These are phyloP conservation scores for Climacium dendroides DNA, from an alignment of 225 moss, liverwort and hornwort genomes.

Conservation along the genomic window DNA sequence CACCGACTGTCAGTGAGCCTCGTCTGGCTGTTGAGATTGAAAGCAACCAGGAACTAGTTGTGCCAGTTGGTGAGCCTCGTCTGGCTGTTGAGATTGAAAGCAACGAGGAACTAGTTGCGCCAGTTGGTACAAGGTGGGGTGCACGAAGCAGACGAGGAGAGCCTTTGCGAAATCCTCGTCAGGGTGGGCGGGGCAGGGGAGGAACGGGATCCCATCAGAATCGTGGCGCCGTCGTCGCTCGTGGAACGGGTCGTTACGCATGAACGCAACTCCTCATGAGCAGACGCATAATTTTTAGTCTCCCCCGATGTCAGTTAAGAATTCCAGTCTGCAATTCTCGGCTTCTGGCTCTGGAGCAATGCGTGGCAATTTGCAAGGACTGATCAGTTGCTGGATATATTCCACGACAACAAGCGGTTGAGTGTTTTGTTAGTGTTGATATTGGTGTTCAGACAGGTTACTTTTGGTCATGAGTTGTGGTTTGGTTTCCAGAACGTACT, in stretches of 20 bases:
- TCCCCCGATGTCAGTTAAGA: not conserved
- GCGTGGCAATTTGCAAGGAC: not conserved
- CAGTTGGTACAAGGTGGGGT: not conserved
- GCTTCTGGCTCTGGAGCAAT: not conserved
- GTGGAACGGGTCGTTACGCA: not conserved
- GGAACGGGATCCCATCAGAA: no score
- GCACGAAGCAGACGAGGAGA: not conserved
- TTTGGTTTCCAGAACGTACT: not conserved
- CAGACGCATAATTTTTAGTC: no score
- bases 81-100: not conserved
- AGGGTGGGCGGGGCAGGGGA: not conserved
- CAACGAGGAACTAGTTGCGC: not conserved
- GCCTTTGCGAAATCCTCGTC: not conserved
- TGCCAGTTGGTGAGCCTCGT: not conserved
- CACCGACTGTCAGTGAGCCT: not conserved
- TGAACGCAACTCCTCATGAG: not conserved
- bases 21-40: not conserved
- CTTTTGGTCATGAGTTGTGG: not conserved
- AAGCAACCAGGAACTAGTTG: not conserved
- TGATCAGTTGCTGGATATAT: no score
- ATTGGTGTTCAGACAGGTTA: no score
- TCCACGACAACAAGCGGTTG: not conserved
- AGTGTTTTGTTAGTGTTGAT: no score
- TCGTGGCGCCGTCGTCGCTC: not conserved
- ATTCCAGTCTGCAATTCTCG: no score